Base-by-base conservation (phyloP, 176 grass and related monocot species). In the Raddia guianensis region DNA sequence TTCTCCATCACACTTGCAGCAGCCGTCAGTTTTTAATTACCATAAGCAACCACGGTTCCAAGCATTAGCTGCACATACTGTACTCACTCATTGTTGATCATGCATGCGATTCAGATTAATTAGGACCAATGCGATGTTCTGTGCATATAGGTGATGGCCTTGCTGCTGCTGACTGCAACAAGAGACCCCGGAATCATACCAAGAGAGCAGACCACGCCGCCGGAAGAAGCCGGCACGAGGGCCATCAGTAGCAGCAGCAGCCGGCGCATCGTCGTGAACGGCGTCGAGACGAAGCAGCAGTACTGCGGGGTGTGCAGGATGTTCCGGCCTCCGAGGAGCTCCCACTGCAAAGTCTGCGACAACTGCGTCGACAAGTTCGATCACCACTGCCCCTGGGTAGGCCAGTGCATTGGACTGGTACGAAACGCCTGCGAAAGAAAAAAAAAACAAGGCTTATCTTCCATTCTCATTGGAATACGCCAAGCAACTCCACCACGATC, bases 401-500 rank as follows among this genome's bases (percentile, higher is more conserved):
- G 77, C 74, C 85, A 92, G 52, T 93, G 90, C 33, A 80, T 97
- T 55, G 90, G 93, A 72, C 74, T 90, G 83, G 93, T 97, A 90
- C 43, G 5, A 56, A 74, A 9, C 43, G 51, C 5, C 10, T 6
- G 7, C 15, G 2, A 43, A 68, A 12, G 58, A 16, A 2, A 42
- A 1, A 69, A 27, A 27, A 27, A n/a, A n/a, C n/a, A n/a, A 27
- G 27, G 27, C 27, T 27, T 27, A 27, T 27, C 27, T 27, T 27
- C 0, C 27, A 27, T 27, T 27, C 27, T 27, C 27, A 27, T 27
- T 27, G 27, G 27, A 27, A 27, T 27, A 27, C 27, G 27, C 27
- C 27, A 0, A 27, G 27, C 27, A 27, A 27, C 27, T 27, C 27
- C 27, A 27, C 27, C 27, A 27, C 27, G 27, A 27, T 27, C 27